Conservation (phyloP, 1,139 yeast species). For the Hyphopichia buzzinii region DNA sequence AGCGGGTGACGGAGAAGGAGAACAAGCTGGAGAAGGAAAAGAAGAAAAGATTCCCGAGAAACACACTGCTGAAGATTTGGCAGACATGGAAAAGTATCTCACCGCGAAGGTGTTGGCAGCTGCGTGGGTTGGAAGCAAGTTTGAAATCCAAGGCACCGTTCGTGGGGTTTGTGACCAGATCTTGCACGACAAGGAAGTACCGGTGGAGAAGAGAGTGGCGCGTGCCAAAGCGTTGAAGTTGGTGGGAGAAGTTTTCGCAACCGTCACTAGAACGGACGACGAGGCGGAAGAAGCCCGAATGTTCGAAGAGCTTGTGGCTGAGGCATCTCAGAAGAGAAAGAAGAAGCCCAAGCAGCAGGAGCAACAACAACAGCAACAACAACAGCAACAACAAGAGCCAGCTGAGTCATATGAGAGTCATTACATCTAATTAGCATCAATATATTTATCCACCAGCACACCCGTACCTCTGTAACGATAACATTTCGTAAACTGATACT, state of each 20-base stretch:
- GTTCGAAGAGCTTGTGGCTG: slow-evolving; percentile 89
- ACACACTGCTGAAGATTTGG: slow-evolving; percentile 79
- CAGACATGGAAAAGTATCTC: slow-evolving; percentile 80
- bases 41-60: slow-evolving; percentile 33
- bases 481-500: background rate
- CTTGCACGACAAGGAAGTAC: slow-evolving; percentile 60
- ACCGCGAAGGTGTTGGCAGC: slow-evolving; percentile 93
- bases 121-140: slow-evolving; percentile 93
- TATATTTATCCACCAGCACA: too few relatives aligned
- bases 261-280: slow-evolving; percentile 68
- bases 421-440: too few relatives aligned
- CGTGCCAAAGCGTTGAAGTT: slow-evolving; percentile 78
- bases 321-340: slow-evolving; percentile 79
- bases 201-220: slow-evolving; percentile 56
- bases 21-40: slow-evolving; percentile 4
- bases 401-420: too few relatives aligned
- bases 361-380: too few relatives aligned
- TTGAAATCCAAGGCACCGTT: slow-evolving; percentile 85
- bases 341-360: slow-evolving; percentile 42
- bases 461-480: too few relatives aligned
- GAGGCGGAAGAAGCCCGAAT: slow-evolving; percentile 91
- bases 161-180: slow-evolving; percentile 83
- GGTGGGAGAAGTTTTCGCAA: slow-evolving; percentile 71
- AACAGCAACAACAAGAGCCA: too few relatives aligned
- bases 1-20: slow-evolving; percentile 10